A percentile compares a stretch with the other conserved stretches of the same genome.
phyloP scores from a whole-genome alignment of 140 eudicot species.

The Oenanthe javanica region DNA sequence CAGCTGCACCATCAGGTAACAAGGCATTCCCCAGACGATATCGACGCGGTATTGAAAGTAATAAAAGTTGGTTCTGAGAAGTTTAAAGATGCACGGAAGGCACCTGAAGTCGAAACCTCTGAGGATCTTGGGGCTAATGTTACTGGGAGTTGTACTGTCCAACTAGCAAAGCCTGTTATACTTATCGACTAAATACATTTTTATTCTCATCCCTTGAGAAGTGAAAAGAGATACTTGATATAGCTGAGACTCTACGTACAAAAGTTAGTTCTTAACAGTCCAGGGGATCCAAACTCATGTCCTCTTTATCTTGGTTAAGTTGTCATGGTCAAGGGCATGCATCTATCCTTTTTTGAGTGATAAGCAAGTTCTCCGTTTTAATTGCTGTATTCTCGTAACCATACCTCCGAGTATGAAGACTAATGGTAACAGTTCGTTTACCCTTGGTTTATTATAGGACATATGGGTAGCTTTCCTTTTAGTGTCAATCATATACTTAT shows the following conservation, averaged over 20 bases:
- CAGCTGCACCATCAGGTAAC: conserved; percentile 12
- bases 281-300: neutral
- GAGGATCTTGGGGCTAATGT: conserved; percentile 19
- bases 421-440: neutral
- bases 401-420: neutral
- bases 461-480: neutral
- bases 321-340: neutral
- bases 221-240: neutral
- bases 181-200: conserved; percentile 20
- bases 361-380: neutral
- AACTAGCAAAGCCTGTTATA: conserved; percentile 51
- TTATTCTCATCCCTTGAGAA: conserved; percentile 14
- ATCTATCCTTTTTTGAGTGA: neutral
- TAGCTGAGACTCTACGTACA: neutral
- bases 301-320: neutral
- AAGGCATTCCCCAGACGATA: conserved; percentile 15
- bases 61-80: conserved; percentile 19
- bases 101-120: conserved; percentile 9
- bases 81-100: conserved; percentile 19
- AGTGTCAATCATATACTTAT: neutral
- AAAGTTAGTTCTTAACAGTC: conserved; percentile 1
- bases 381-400: neutral
- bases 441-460: neutral
- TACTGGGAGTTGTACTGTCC: conserved; percentile 31
- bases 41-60: conserved; percentile 16